A percentile compares a stretch with the other conserved stretches of the same genome.
These are phyloP conservation scores for Penicillium sp. DNA, from an alignment of 2,329 filamentous ascomycete species.

Conservation along the genomic window DNA sequence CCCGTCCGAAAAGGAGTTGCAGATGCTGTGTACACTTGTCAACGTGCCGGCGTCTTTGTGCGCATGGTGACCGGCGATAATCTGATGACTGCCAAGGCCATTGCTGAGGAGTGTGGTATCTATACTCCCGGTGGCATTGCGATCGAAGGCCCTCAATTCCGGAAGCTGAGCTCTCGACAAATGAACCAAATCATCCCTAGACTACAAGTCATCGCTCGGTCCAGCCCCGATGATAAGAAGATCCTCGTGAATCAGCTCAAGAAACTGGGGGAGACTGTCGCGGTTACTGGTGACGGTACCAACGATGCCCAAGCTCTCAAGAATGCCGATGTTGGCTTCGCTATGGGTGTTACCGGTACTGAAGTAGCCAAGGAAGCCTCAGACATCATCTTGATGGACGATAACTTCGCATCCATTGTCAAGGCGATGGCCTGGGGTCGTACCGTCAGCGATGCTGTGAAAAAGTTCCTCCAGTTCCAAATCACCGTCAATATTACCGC, in stretches of 20 bases:
- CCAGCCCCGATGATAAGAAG: conserved; percentile 77
- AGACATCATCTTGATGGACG: conserved; percentile 84
- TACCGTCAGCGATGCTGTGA: conserved; percentile 76
- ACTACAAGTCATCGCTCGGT: conserved; percentile 73
- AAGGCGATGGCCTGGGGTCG: conserved; percentile 82
- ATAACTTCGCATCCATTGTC: conserved; percentile 85
- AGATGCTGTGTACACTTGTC: conserved; percentile 73
- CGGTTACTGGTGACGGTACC: conserved; percentile 81
- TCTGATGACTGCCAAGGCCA: conserved; percentile 76
- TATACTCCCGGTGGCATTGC: conserved; percentile 69
- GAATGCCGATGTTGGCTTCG: conserved; percentile 81
- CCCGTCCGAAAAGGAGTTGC: conserved; percentile 75
- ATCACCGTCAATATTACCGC: conserved; percentile 68
- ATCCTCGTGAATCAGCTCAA: conserved; percentile 73
- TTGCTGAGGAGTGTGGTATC: conserved; percentile 79
- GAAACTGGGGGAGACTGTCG: conserved; percentile 75
- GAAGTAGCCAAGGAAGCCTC: conserved; percentile 86
- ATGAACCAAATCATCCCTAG: conserved; percentile 70
- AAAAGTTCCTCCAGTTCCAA: conserved; percentile 67
- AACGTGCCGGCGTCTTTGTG: conserved; percentile 76
- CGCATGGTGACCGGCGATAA: conserved; percentile 89
- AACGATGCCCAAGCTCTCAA: conserved; percentile 83
- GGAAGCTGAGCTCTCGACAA: conserved; percentile 68
- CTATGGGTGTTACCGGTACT: conserved; percentile 82
- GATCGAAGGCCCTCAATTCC: conserved; percentile 79